Percentiles rank a stretch among this genome's conserved stretches.
Evolutionary conservation across 2,329 filamentous ascomycete genomes (phyloP).

Genomic region (Pyricularia grisea): DNA sequence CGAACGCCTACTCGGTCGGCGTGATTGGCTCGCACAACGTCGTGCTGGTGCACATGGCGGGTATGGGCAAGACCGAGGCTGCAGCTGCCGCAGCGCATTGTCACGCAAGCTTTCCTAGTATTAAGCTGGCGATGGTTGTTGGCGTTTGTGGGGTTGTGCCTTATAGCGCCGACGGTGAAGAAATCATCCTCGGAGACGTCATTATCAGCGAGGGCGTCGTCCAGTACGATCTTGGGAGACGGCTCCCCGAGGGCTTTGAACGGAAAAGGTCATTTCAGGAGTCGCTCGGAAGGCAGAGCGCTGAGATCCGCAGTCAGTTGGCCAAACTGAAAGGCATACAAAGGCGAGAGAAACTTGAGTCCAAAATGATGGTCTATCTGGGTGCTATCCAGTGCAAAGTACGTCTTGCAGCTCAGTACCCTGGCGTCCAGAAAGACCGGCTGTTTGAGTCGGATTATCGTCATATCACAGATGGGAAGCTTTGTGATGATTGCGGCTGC

Average conservation of each 20-base stretch:
- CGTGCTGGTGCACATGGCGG: neutral
- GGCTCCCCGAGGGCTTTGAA: constrained; percentile 11
- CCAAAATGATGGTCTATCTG: constrained; percentile 3
- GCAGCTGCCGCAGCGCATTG: too few species aligned
- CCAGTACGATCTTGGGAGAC: constrained; percentile 14
- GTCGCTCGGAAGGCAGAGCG: constrained; percentile 9
- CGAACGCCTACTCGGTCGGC: neutral
- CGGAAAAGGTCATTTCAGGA: constrained; percentile 11
- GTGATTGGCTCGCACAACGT: constrained; percentile 1
- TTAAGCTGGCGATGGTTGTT: constrained; percentile 14
- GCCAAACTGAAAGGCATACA: constrained; percentile 6
- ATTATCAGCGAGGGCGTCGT: constrained; percentile 12
- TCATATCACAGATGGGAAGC: constrained; percentile 5
- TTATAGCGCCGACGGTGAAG: neutral
- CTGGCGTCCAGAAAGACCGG: constrained; percentile 8
- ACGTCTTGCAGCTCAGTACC: constrained; percentile 8
- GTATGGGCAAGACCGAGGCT: constrained; percentile 12
- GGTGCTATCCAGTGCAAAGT: neutral
- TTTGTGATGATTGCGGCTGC: constrained; percentile 7
- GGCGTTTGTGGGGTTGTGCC: constrained; percentile 17
- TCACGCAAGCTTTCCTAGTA: constrained; percentile 11
- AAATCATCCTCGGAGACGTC: constrained; percentile 15
- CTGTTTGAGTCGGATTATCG: constrained; percentile 10
- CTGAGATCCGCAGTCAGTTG: constrained; percentile 9
- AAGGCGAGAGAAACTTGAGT: constrained; percentile 2